phyloP scores from a whole-genome alignment of 2,329 filamentous ascomycete genomes.

The Trichoderma asperellum region DNA sequence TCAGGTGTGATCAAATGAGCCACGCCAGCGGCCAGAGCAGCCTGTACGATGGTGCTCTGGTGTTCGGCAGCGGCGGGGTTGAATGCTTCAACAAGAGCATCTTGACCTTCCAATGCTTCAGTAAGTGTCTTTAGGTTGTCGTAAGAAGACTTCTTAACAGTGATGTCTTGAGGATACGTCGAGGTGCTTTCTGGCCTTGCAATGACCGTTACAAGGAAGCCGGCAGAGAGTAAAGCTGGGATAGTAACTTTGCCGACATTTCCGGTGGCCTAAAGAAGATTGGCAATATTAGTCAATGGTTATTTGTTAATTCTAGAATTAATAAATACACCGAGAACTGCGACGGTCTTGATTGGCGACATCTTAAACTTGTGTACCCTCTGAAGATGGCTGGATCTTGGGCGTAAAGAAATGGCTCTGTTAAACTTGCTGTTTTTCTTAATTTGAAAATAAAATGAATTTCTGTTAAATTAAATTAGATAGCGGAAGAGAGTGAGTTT shows the following conservation, averaged over 20 bases:
- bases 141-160: neutral
- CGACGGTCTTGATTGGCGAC: constrained; percentile 2
- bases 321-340: constrained; percentile 15
- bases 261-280: constrained; percentile 6
- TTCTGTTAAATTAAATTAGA: neutral
- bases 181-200: constrained; percentile 16
- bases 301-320: neutral
- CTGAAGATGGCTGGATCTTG: neutral
- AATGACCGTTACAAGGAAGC: constrained; percentile 19
- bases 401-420: neutral
- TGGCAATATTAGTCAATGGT: neutral
- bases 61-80: constrained; percentile 33
- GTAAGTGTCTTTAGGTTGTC: neutral
- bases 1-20: constrained; percentile 33
- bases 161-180: neutral
- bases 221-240: constrained; percentile 13
- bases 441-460: neutral
- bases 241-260: constrained; percentile 9
- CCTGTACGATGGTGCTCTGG: constrained; percentile 32
- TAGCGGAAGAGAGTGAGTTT: neutral
- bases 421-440: neutral
- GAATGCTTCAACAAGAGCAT: constrained; percentile 34
- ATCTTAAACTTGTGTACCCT: neutral
- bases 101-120: constrained; percentile 19
- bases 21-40: constrained; percentile 31